Evolutionary conservation across 2,329 filamentous ascomycete genomes (phyloP).

Genomic region (Clonostachys solani): DNA sequence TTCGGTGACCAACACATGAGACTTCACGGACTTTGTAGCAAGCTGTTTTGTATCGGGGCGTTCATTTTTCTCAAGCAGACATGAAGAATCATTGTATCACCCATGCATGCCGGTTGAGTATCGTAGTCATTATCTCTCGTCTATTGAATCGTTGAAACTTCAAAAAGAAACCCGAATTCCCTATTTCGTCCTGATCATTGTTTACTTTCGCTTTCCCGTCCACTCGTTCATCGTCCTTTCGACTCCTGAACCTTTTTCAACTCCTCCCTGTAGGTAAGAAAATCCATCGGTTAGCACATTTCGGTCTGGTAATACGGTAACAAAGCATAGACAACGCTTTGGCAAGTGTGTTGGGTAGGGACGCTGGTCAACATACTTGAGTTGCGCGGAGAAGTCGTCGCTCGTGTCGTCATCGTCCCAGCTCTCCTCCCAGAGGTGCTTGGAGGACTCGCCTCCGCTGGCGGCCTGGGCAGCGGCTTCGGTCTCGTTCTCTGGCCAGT

Average conservation of each 20-base stretch:
- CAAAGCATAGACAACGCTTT: too few species aligned
- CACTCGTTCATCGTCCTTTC: constrained; percentile 50
- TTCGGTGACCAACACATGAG: too few species aligned
- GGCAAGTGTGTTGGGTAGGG: background rate
- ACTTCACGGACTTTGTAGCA: too few species aligned
- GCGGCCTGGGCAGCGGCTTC: constrained; percentile 58
- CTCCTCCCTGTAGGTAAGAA: constrained; percentile 61
- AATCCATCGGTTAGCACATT: background rate
- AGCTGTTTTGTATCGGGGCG: too few species aligned
- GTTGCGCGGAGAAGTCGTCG: constrained; percentile 92
- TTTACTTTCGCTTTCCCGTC: constrained; percentile 2
- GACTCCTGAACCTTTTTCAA: constrained; percentile 86
- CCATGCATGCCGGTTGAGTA: background rate
- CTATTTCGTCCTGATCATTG: constrained; percentile 3
- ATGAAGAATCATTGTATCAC: too few species aligned
- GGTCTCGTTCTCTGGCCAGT: constrained; percentile 90
- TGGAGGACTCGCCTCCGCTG: constrained; percentile 54
- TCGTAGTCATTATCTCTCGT: background rate
- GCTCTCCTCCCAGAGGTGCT: constrained; percentile 97
- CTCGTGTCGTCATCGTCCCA: constrained; percentile 98
- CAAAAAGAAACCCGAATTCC: constrained; percentile 2
- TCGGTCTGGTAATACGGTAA: too few species aligned
- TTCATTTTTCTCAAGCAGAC: too few species aligned
- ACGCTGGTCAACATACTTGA: constrained; percentile 61
- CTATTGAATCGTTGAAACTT: constrained; percentile 10